phyloP scores from a whole-genome alignment of 805 yeast species.

The Yamadazyma tumulicola region DNA sequence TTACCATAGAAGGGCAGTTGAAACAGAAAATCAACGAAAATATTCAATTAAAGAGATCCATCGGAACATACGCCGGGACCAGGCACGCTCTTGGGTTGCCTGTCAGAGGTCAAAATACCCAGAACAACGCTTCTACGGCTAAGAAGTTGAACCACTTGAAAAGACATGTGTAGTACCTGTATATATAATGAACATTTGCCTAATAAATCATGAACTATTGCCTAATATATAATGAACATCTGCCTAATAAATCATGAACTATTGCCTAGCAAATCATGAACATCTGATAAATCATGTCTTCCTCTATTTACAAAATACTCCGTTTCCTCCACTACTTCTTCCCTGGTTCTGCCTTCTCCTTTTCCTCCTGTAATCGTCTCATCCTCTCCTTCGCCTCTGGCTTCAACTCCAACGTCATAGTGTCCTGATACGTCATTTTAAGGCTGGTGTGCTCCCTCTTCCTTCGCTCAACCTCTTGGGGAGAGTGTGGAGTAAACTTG shows the following conservation, averaged over 20 bases:
- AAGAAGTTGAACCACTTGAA: slow-evolving; percentile 76
- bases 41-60: slow-evolving; percentile 72
- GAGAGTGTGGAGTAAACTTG: slow-evolving; percentile 35
- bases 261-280: too few relatives aligned
- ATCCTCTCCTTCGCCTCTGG: slow-evolving; percentile 41
- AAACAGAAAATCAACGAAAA: slow-evolving; percentile 72
- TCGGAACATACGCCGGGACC: slow-evolving; percentile 83
- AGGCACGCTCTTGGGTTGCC: slow-evolving; percentile 79
- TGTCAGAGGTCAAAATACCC: slow-evolving; percentile 81
- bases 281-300: too few relatives aligned
- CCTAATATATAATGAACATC: too few relatives aligned
- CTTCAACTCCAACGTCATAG: slow-evolving; percentile 38
- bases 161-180: slow-evolving; percentile 34
- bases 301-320: too few relatives aligned
- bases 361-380: slow-evolving; percentile 16
- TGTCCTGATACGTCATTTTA: slow-evolving; percentile 27
- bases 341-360: slow-evolving; percentile 1
- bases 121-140: slow-evolving; percentile 89
- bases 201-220: background rate
- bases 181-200: slow-evolving; percentile 7
- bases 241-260: too few relatives aligned
- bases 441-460: slow-evolving; percentile 29
- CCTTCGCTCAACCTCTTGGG: slow-evolving; percentile 37
- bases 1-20: slow-evolving; percentile 79
- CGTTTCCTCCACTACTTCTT: background rate